These are phyloP conservation scores for Exophiala sp. DNA, from an alignment of 2,329 filamentous ascomycete genomes.

Conservation along the genomic window DNA sequence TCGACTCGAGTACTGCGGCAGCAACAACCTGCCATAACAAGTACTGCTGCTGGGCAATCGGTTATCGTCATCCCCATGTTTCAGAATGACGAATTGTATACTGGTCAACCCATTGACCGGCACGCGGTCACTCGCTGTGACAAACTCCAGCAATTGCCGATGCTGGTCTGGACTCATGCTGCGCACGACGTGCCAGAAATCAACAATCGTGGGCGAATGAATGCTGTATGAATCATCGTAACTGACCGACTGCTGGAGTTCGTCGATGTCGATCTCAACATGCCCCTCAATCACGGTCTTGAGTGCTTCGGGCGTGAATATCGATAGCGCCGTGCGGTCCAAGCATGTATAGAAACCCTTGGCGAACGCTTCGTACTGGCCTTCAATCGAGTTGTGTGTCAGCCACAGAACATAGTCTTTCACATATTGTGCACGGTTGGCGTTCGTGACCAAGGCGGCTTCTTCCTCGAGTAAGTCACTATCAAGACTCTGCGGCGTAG, in stretches of 20 bases:
- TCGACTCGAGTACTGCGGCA: conserved; percentile 75
- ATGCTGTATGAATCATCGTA: conserved; percentile 72
- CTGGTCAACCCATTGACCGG: conserved; percentile 82
- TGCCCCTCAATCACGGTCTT: conserved; percentile 79
- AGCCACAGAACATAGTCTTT: conserved; percentile 82
- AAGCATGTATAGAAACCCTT: conserved; percentile 76
- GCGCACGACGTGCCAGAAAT: conserved; percentile 82
- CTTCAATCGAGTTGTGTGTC: conserved; percentile 69
- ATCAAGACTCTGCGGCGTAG: conserved; percentile 18
- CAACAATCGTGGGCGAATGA: conserved; percentile 64
- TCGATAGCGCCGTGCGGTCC: conserved; percentile 63
- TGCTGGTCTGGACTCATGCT: conserved; percentile 60
- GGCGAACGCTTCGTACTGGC: conserved; percentile 77
- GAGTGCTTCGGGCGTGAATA: conserved; percentile 69
- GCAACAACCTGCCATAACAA: conserved; percentile 81
- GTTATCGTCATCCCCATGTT: conserved; percentile 63
- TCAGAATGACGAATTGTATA: conserved; percentile 78
- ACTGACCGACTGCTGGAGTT: conserved; percentile 66
- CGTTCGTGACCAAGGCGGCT: conserved; percentile 72
- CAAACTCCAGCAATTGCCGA: conserved; percentile 80
- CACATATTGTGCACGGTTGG: conserved; percentile 74
- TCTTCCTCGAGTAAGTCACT: conserved; percentile 38
- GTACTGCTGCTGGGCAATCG: conserved; percentile 81
- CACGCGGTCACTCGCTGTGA: conserved; percentile 86
- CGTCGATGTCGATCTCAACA: conserved; percentile 72